Evolutionary conservation across 441 rosid species (phyloP), one percentile per base, ranked within the genome.

Genomic region (Gossypium davidsonii): DNA sequence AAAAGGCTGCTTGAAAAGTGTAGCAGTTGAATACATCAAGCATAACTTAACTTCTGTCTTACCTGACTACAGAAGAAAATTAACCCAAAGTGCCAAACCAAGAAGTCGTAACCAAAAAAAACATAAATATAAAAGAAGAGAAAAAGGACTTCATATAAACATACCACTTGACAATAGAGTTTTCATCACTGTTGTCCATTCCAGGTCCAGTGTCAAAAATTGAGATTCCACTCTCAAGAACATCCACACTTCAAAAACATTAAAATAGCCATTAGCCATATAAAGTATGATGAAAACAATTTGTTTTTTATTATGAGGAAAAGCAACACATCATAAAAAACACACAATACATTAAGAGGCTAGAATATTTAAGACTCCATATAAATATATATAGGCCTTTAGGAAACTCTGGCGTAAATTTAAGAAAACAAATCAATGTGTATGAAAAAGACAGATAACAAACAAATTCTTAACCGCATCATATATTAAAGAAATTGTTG

Each of bases 171-270:
- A 73, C 87, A 17, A 91, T 84, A 34, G 83, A 84, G 55, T 82
- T 83, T 71, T 78, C 84, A 4, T 85, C 89, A 72, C 85, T 86
- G 56, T 73, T 79, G 73, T 91, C 95, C 95, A 91, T 91, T 81
- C 95, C 97, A 66, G 81, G 84, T 71, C 95, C 95, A 17, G 92
- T 74, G 78, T 91, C 95, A 75, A 91, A 88, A 70, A 88, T 81
- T 64, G 89, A 73, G 78, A 90, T 81, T 63, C 34, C 83, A 70
- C 86, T 88, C 37, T 74, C 72, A 12, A 8, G 62, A 67, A 90
- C 63, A 73, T 85, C 78, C 75, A 91, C 86, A 1, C 93, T 91
- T 91, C 74, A 84, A 74, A 53, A 51, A 65, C 26, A 25, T 58
- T 25, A 76, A 61, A 4, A 63, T 48, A 8, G 9, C 57, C 9